A percentile compares a stretch with the other conserved stretches of the same genome.
phyloP scores from a whole-genome alignment of 257 asterid species.

The Nicotiana tabacum region DNA sequence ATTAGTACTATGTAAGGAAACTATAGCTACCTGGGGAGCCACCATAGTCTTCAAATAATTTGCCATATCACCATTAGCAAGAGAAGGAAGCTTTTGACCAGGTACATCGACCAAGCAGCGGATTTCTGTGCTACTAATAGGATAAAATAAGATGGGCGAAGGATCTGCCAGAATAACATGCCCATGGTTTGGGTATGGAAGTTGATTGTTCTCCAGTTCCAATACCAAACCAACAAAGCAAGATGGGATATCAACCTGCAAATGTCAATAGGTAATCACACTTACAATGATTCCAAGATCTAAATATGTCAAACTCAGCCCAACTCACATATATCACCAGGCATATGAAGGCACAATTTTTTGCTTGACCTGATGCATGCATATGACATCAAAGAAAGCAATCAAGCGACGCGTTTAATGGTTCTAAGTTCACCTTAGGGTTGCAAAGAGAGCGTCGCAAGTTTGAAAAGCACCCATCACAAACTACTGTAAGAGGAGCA shows the following conservation, averaged over 20 bases:
- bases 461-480: slow-evolving; percentile 60
- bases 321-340: background rate
- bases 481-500: slow-evolving; percentile 47
- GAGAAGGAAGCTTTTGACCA: slow-evolving; percentile 50
- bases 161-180: slow-evolving; percentile 53
- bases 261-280: background rate
- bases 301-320: background rate
- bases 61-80: slow-evolving; percentile 53
- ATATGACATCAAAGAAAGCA: background rate
- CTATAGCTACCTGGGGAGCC: slow-evolving; percentile 42
- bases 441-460: slow-evolving; percentile 47
- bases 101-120: slow-evolving; percentile 55
- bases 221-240: slow-evolving; percentile 44
- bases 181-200: slow-evolving; percentile 50
- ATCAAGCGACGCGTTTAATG: background rate
- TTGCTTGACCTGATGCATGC: background rate
- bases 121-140: slow-evolving; percentile 40
- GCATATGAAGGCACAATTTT: background rate
- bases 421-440: slow-evolving; percentile 31
- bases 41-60: slow-evolving; percentile 37
- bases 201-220: slow-evolving; percentile 35
- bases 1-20: background rate
- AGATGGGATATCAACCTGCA: slow-evolving; percentile 46
- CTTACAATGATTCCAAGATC: background rate
- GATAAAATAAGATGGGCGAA: slow-evolving; percentile 48